These are phyloP conservation scores for Gynandropsis gynandra DNA, from an alignment of 345 rosid genomes.

Conservation along the genomic window DNA sequence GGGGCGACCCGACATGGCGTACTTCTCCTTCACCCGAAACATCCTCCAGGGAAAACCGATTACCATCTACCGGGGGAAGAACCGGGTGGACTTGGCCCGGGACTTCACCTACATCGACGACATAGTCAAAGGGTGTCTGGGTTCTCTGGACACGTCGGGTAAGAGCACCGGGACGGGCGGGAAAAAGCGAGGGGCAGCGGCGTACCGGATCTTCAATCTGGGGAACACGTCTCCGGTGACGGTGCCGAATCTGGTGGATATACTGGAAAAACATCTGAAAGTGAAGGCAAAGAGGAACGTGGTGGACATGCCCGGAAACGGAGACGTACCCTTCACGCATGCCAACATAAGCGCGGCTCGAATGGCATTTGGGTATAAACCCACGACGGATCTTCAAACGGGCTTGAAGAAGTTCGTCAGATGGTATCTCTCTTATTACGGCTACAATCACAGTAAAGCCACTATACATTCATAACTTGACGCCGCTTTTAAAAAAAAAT, in stretches of 20 bases:
- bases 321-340: constrained; percentile 65
- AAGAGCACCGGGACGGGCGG: constrained; percentile 58
- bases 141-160: constrained; percentile 43
- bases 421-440: constrained; percentile 53
- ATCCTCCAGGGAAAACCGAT: constrained; percentile 55
- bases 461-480: no score
- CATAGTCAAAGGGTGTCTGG: constrained; percentile 51
- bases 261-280: constrained; percentile 45
- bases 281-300: constrained; percentile 40
- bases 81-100: constrained; percentile 45
- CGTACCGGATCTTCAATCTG: constrained; percentile 41
- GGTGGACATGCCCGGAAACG: constrained; percentile 55
- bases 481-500: no score
- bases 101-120: constrained; percentile 62
- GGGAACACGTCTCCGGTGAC: constrained; percentile 61
- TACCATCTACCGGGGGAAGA: constrained; percentile 45
- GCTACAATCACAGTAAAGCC: constrained; percentile 34
- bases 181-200: constrained; percentile 44
- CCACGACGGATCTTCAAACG: constrained; percentile 56
- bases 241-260: constrained; percentile 43
- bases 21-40: constrained; percentile 43
- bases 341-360: constrained; percentile 48
- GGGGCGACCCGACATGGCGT: constrained; percentile 70
- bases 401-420: constrained; percentile 53
- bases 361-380: constrained; percentile 41